These are phyloP conservation scores for Diaporthe vexans DNA, from an alignment of 2,329 filamentous ascomycete species.

Conservation along the genomic window DNA sequence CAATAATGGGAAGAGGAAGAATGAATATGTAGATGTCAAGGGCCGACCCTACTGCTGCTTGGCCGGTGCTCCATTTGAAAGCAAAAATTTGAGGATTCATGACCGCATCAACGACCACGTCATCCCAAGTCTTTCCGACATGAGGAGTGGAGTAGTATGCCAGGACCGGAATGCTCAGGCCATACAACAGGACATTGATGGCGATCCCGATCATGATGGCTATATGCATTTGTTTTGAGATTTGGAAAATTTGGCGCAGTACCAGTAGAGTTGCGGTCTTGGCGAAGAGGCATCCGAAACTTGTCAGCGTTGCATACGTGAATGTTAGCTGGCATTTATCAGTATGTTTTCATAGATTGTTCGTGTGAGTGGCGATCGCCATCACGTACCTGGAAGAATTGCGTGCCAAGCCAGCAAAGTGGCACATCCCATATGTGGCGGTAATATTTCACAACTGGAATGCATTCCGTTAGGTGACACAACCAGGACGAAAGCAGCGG, in stretches of 20 bases:
- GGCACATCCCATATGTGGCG: conserved; percentile 5
- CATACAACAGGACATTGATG: background rate
- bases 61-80: background rate
- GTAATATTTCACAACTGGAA: conserved; percentile 2
- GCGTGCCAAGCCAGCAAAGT: background rate
- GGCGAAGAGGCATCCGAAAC: background rate
- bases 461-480: no score
- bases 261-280: conserved; percentile 1
- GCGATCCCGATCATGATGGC: background rate
- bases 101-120: background rate
- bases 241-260: conserved; percentile 4
- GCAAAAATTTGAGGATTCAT: background rate
- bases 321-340: background rate
- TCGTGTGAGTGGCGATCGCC: no score
- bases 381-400: background rate
- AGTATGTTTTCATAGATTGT: no score
- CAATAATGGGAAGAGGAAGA: background rate
- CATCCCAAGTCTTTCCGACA: conserved; percentile 7
- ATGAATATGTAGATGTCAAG: conserved; percentile 14
- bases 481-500: no score
- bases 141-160: background rate
- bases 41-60: background rate
- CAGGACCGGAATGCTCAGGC: background rate
- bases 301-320: background rate
- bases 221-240: conserved; percentile 3